Percentiles rank a stretch among this genome's conserved stretches.
Conservation (phyloP, 768 basidiomycete species). For the Amanita subjunquillea region DNA sequence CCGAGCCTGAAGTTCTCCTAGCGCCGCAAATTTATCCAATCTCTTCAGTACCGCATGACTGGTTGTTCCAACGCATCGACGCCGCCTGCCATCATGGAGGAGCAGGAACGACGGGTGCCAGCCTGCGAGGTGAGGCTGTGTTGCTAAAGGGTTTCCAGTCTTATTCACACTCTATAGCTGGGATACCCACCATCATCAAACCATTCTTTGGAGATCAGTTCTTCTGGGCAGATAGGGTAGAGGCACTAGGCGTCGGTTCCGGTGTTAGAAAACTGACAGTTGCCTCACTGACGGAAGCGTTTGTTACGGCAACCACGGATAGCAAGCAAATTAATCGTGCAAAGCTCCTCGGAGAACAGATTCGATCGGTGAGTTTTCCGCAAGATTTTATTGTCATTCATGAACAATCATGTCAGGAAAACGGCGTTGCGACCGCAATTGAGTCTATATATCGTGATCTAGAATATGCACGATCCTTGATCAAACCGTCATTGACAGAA, state of each 20-base stretch:
- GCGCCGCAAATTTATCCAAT: slow-evolving; percentile 79
- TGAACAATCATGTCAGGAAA: slow-evolving; percentile 49
- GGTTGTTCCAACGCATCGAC: slow-evolving; percentile 89
- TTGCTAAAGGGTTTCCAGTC: neutral
- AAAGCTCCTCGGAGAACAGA: slow-evolving; percentile 74
- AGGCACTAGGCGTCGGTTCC: slow-evolving; percentile 86
- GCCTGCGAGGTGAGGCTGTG: slow-evolving; percentile 61
- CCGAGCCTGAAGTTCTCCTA: slow-evolving; percentile 58
- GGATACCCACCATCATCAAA: slow-evolving; percentile 90
- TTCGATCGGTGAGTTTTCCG: slow-evolving; percentile 51
- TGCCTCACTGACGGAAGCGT: slow-evolving; percentile 66
- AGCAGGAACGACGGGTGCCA: slow-evolving; percentile 93
- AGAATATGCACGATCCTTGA: slow-evolving; percentile 84
- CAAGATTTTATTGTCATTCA: neutral
- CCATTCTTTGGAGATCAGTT: slow-evolving; percentile 99
- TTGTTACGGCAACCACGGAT: slow-evolving; percentile 77
- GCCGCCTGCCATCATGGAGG: slow-evolving; percentile 99
- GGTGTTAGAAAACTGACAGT: slow-evolving; percentile 84
- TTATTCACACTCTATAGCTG: slow-evolving; percentile 36
- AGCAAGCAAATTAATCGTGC: slow-evolving; percentile 84
- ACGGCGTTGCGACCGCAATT: slow-evolving; percentile 88
- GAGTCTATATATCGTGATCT: slow-evolving; percentile 95
- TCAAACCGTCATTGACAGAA: slow-evolving; percentile 46
- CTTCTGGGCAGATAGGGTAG: slow-evolving; percentile 98
- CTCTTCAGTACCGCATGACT: slow-evolving; percentile 86